These are phyloP conservation scores for Dillenia suffruticosa DNA, from an alignment of 164 flowering plant genomes.

Conservation along the genomic window DNA sequence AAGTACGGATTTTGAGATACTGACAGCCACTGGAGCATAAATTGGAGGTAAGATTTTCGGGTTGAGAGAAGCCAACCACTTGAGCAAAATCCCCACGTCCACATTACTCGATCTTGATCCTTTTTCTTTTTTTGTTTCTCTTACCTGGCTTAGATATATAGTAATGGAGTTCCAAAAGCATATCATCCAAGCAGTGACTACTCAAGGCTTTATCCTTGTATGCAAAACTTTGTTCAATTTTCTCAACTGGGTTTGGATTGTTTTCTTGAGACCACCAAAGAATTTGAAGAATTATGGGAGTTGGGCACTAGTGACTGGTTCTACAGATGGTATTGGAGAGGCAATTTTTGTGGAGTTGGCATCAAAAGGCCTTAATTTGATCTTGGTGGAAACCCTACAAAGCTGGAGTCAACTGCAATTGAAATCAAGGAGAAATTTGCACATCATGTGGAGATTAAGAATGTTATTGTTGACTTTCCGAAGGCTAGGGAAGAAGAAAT, in stretches of 20 bases:
- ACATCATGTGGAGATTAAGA: constrained; percentile 14
- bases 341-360: constrained; percentile 48
- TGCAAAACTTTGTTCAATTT: constrained; percentile 2
- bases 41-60: too few relatives aligned
- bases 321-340: constrained; percentile 66
- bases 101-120: too few relatives aligned
- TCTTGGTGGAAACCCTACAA: constrained; percentile 40
- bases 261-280: constrained; percentile 36
- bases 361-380: constrained; percentile 37
- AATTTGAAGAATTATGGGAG: constrained; percentile 40
- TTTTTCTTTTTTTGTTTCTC: too few relatives aligned
- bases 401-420: constrained; percentile 21
- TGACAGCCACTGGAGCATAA: too few relatives aligned
- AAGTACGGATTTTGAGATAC: too few relatives aligned
- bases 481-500: constrained; percentile 20
- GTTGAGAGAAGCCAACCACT: too few relatives aligned
- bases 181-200: too few relatives aligned
- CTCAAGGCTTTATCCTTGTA: constrained; percentile 8
- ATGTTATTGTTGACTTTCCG: constrained; percentile 28
- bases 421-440: constrained; percentile 18
- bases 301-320: constrained; percentile 55
- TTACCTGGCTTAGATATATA: too few relatives aligned
- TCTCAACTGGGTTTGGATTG: constrained; percentile 14
- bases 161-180: too few relatives aligned
- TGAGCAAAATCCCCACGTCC: too few relatives aligned